Base-by-base conservation (phyloP, 805 yeast genomes). In the Cyberlindnera lachancei region DNA sequence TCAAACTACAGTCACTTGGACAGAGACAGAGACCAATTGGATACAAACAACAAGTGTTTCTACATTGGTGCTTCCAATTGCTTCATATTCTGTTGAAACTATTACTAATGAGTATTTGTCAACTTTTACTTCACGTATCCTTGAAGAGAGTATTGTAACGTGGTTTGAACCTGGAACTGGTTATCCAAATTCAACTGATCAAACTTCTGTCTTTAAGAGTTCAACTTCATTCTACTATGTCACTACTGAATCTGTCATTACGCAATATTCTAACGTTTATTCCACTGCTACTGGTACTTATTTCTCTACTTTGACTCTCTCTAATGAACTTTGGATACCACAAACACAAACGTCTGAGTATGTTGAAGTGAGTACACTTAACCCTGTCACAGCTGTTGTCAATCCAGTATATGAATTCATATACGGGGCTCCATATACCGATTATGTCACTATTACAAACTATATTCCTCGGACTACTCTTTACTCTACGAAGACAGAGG, bases 291-390 rank as follows among this genome's bases (percentile, higher is more conserved):
- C 40, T 4, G 43, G 42, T 1, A 43, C 46, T 2, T 33, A 32
- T 7, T 40, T 27, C 16, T 30, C 34, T 4, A 34, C 48, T 1
- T 40, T 45, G 18, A 40, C 42, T 1, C 28, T 40, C n/a, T 38
- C 46, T 7, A 28, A 41, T 12, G 32, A 34, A 11, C 17, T 43
- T 3, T 46, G 47, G 48, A 23, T 35, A 18, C 48, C 49, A 15
- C 18, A 18, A 3, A 32, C 42, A 2, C 25, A 38, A 8, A 35
- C 44, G 1, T 18, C 31, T n/a, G 31, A 33, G 15, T 21, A 28
- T 2, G 15, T 27, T 5, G 23, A 21, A 7, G 34, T 41, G 7
- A 22, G 28, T 7, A 18, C 30, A 2, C 23, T 32, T 15, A 22
- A 32, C 3, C 40, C 48, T 18, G 25, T 12, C 2, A 34, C 38